Evolutionary conservation across 371 early-diverging fungal species (phyloP), one percentile per base, ranked within the genome.

Genomic region (Mortierella sp.): DNA sequence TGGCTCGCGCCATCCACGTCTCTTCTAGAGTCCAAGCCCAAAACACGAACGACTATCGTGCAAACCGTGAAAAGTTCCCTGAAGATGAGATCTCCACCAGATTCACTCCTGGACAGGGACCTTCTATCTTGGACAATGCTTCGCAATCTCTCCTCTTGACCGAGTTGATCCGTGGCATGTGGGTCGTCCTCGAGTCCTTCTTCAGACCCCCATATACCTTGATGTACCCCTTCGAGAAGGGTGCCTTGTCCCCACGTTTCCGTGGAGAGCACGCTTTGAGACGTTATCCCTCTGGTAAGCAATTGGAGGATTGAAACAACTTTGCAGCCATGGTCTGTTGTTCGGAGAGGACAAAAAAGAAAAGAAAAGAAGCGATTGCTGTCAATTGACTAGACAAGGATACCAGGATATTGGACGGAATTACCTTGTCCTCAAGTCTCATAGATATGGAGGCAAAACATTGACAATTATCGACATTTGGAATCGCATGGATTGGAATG

Each of bases 241-340:
- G 97, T 40, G 94, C 97, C 22, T 83, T 98, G 64, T 93, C 93
- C 62, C 94, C 99, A 47, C 89, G 99, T 68, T 98, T 98, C 93
- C 93, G 99, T 73, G 99, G 99, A 49, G 99, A 98, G 86, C 99
- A 98, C 85, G 98, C 97, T 30, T 86, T 98, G 70, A 90, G 99
- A 80, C 89, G 99, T 71, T 98, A 98, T 83, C 97, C 97, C 63
- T 93, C 96, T n/a, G 96, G 96, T 94, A 84, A 65, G 76, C 20
- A 54, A 51, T 51, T 39, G 22, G 20, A 26, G 40, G 28, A 18
- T 11, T 45, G 12, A 16, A 8, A 4, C 10, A 4, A 16, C 3
- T 45, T 18, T 18, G 45, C 12, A 45, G 1, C 45, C 4, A 12
- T 45, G 4, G 45, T 1, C 18, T 35, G 35, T 35, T 35, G 35